These are phyloP conservation scores for Xylaria multiplex DNA, from an alignment of 2,329 filamentous ascomycete genomes.

Conservation along the genomic window DNA sequence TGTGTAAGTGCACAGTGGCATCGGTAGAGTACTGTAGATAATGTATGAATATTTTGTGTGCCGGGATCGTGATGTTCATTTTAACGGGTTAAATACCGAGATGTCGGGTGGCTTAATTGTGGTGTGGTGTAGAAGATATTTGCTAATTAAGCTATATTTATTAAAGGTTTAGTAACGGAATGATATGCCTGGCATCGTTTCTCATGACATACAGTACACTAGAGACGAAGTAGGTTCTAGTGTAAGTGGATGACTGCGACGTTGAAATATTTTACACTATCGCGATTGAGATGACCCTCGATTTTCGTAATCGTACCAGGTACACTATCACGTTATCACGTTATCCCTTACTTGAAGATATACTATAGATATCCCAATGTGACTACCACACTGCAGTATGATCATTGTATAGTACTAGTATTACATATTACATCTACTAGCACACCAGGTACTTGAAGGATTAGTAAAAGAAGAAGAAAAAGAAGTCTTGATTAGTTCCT, in stretches of 20 bases:
- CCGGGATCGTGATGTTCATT: neutral
- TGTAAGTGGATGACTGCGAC: too few relatives aligned
- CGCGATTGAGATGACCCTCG: too few relatives aligned
- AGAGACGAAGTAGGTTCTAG: neutral
- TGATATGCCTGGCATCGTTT: neutral
- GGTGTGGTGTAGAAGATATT: constrained; percentile 1
- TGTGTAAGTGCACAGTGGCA: neutral
- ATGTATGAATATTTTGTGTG: neutral
- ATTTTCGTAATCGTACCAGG: too few relatives aligned
- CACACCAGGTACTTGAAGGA: neutral
- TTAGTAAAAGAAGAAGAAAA: neutral
- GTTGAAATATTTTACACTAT: too few relatives aligned
- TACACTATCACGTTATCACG: too few relatives aligned
- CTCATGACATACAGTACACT: too few relatives aligned
- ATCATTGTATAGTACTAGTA: too few relatives aligned
- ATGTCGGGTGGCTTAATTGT: constrained; percentile 14
- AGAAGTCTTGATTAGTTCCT: neutral
- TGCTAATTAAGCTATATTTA: constrained; percentile 26
- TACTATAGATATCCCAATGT: too few relatives aligned
- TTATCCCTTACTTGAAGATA: too few relatives aligned
- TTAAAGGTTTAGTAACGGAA: constrained; percentile 4
- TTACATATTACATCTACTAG: neutral
- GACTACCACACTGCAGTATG: too few relatives aligned
- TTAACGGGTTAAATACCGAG: constrained; percentile 28
- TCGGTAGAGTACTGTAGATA: too few relatives aligned